Percentiles rank a stretch among this genome's conserved stretches.
Evolutionary conservation across 208 protist species (phyloP).

Genomic region (Wallacemonas rigidus): DNA sequence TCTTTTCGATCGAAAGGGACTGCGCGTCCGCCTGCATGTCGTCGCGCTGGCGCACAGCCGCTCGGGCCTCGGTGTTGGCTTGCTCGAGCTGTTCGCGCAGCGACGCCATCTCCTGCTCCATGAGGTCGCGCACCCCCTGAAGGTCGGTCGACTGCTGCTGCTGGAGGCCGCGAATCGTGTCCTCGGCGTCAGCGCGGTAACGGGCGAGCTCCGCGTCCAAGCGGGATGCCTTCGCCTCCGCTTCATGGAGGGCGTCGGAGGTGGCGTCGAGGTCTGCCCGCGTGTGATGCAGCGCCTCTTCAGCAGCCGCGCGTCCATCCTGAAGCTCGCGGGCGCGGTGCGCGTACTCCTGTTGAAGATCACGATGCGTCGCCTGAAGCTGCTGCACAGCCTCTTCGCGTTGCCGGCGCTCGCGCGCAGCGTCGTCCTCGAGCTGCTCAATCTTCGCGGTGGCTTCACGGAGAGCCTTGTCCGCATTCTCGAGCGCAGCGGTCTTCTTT

Average conservation of each 20-base stretch:
- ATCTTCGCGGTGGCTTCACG: conserved; percentile 33
- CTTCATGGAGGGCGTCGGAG: conserved; percentile 13
- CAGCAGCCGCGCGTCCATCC: conserved; percentile 24
- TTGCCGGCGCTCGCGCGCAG: conserved; percentile 24
- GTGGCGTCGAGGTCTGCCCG: conserved; percentile 13
- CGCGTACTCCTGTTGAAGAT: conserved; percentile 47
- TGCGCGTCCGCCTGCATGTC: conserved; percentile 35
- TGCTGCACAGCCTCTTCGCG: conserved; percentile 24
- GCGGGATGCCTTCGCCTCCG: conserved; percentile 4
- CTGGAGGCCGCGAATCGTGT: conserved; percentile 20
- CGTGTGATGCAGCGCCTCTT: conserved; percentile 25
- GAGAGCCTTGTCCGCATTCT: conserved; percentile 37
- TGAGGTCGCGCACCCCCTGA: conserved; percentile 36
- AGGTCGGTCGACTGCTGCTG: conserved; percentile 33
- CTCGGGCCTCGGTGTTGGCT: conserved; percentile 33
- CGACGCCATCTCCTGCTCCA: conserved; percentile 50
- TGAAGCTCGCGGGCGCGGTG: conserved; percentile 40
- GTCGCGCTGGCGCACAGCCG: conserved; percentile 44
- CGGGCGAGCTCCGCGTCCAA: neutral
- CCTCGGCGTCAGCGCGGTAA: conserved; percentile 23
- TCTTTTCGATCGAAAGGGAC: conserved; percentile 26
- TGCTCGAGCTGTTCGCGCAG: conserved; percentile 40
- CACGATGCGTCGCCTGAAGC: conserved; percentile 29
- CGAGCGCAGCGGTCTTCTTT: conserved; percentile 27
- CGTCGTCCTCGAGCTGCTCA: conserved; percentile 29